Evolutionary conservation across 108 stramenopile species (phyloP).

Genomic region (Cyclotella kingstonii): DNA sequence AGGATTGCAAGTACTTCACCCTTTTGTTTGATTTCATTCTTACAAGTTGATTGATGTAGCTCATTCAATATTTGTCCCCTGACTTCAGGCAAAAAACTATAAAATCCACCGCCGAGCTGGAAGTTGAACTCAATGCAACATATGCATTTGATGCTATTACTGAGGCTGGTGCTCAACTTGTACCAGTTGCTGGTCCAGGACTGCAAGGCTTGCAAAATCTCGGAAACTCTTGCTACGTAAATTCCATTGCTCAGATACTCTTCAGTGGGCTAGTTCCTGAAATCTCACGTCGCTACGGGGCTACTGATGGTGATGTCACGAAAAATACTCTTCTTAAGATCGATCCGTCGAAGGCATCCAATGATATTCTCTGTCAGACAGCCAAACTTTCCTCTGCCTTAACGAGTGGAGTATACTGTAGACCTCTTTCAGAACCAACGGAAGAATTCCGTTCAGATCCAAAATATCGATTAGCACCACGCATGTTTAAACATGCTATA

Average conservation of each 20-base stretch:
- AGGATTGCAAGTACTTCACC: constrained; percentile 39
- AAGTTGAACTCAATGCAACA: constrained; percentile 94
- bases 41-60: background rate
- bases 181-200: constrained; percentile 85
- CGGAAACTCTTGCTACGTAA: constrained; percentile 98
- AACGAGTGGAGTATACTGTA: constrained; percentile 70
- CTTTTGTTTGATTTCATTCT: background rate
- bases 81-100: constrained; percentile 86
- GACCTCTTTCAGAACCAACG: constrained; percentile 31
- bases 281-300: constrained; percentile 72
- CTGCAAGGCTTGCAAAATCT: constrained; percentile 94
- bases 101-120: constrained; percentile 95
- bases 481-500: constrained; percentile 95
- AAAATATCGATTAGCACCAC: constrained; percentile 85
- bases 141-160: constrained; percentile 94
- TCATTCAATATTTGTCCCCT: background rate
- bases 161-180: constrained; percentile 85
- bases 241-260: constrained; percentile 87
- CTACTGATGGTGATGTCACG: constrained; percentile 31
- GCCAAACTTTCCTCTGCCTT: constrained; percentile 75
- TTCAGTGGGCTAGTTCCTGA: constrained; percentile 72
- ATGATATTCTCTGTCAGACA: constrained; percentile 72
- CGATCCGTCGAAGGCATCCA: constrained; percentile 52
- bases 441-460: constrained; percentile 50
- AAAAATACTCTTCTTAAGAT: constrained; percentile 44